Evolutionary conservation across 306 rosid genomes (phyloP).

Genomic region (Medicago arabica): DNA sequence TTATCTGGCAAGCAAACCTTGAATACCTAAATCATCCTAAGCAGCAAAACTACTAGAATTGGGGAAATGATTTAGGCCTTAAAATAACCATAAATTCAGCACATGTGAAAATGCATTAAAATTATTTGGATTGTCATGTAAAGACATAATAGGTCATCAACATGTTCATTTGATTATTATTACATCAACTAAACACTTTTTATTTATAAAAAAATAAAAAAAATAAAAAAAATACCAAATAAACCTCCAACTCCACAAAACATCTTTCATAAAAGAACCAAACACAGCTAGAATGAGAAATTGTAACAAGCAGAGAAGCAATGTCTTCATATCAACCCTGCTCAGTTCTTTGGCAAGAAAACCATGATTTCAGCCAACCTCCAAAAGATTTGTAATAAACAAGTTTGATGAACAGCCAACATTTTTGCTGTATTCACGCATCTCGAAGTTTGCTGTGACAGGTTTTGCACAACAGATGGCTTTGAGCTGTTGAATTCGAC

Average conservation of each 20-base stretch:
- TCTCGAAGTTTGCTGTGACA: slow-evolving; percentile 45
- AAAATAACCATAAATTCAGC: slow-evolving; percentile 12
- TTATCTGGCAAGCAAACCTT: too few species aligned
- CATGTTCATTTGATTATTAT: background rate
- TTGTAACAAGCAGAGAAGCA: slow-evolving; percentile 37
- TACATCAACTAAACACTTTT: slow-evolving; percentile 11
- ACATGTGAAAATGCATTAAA: background rate
- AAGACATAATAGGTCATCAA: slow-evolving; percentile 5
- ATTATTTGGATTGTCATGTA: slow-evolving; percentile 2
- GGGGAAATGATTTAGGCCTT: background rate
- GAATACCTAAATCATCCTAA: too few species aligned
- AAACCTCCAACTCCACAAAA: slow-evolving; percentile 21
- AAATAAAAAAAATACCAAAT: background rate
- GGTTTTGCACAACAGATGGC: slow-evolving; percentile 44
- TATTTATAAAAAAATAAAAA: too few species aligned
- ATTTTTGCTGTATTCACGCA: slow-evolving; percentile 22
- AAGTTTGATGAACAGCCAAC: slow-evolving; percentile 27
- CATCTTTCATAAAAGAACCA: background rate
- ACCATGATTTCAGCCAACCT: slow-evolving; percentile 42
- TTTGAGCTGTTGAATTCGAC: slow-evolving; percentile 51
- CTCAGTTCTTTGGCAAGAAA: slow-evolving; percentile 42
- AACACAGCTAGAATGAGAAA: slow-evolving; percentile 18
- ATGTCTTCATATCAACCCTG: slow-evolving; percentile 40
- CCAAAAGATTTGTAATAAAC: slow-evolving; percentile 8
- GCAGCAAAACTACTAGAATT: too few species aligned